Evolutionary conservation across 2,329 filamentous ascomycete species (phyloP).

Genomic region (Aspergillus fumigatus): DNA sequence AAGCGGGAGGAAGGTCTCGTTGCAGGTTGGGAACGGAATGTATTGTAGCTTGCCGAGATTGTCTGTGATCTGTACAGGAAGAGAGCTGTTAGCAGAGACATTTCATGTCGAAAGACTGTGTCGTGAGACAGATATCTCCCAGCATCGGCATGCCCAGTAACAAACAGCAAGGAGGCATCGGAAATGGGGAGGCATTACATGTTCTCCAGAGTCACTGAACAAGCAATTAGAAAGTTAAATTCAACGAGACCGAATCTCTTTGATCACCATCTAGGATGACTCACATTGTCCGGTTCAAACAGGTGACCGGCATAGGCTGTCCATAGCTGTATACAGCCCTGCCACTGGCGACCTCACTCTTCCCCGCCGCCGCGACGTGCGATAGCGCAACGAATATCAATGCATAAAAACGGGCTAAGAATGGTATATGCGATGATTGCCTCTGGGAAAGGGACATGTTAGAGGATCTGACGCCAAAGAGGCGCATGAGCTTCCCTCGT

Average conservation of each 20-base stretch:
- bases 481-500: constrained; percentile 1
- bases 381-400: constrained; percentile 15
- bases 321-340: constrained; percentile 45
- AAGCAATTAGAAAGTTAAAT: not conserved
- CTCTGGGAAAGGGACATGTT: constrained; percentile 8
- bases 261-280: constrained; percentile 25
- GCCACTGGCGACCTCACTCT: constrained; percentile 14
- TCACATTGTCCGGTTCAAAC: constrained; percentile 69
- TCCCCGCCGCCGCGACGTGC: constrained; percentile 21
- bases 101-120: not conserved
- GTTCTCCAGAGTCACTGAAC: constrained; percentile 28
- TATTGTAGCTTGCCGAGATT: constrained; percentile 79
- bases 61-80: constrained; percentile 59
- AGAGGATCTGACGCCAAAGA: constrained; percentile 1
- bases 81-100: not conserved
- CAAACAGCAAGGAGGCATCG: not conserved
- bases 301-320: constrained; percentile 64
- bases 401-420: constrained; percentile 7
- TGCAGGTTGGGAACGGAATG: constrained; percentile 84
- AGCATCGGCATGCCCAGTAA: not conserved
- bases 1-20: constrained; percentile 78
- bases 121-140: not conserved
- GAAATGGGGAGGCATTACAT: constrained; percentile 16
- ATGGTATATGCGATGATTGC: not conserved
- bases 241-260: not conserved